Base-by-base conservation (phyloP, 192 early-diverging fungal genomes). In the Spizellomyces punctatus region DNA sequence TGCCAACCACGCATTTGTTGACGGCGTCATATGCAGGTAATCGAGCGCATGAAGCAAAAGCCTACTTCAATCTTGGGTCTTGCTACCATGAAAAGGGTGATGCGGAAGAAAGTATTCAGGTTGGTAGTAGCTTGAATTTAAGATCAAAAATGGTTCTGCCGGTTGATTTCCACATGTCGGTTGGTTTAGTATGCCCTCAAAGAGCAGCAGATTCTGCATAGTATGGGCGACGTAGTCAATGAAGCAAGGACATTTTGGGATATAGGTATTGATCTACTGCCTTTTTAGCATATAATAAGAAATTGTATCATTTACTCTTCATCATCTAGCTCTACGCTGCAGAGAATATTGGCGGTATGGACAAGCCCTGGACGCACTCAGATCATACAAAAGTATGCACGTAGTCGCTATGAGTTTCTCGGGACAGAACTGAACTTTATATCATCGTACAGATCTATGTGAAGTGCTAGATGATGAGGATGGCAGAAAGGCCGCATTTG, bases 181-280 rank as follows among this genome's bases (percentile, higher is more conserved):
- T 68, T 27, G 14, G 9, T 62, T 22, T 10, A 64, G 62, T 59
- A 47, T 56, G 14, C 46, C 17, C 41, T 41, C 45, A 22, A 49
- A 12, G 73, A 73, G 46, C 49, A 36, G 19, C 42, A 46, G 64
- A 64, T 73, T 46, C 54, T 43, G 52, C 50, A 65, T n/a, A 64
- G 58, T 5, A 16, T 74, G 64, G 73, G 66, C 36, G 66, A 74
- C 47, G 10, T 43, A n/a, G 22, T 8, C 16, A 49, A 50, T 19
- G 44, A 67, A 54, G 65, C 66, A 1, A 42, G 64, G 10, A 8
- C 58, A 1, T 43, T 43, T 14, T 17, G 10, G 49, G 67, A 69
- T 43, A 59, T 63, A 10, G 66, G 66, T 67, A 56, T 17, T 16
- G 1, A n/a, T 55, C 3, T 36, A 36, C 27, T 36, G 27, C 3